Conservation (phyloP, 305 asterid genomes). For the Salvia sclarea region DNA sequence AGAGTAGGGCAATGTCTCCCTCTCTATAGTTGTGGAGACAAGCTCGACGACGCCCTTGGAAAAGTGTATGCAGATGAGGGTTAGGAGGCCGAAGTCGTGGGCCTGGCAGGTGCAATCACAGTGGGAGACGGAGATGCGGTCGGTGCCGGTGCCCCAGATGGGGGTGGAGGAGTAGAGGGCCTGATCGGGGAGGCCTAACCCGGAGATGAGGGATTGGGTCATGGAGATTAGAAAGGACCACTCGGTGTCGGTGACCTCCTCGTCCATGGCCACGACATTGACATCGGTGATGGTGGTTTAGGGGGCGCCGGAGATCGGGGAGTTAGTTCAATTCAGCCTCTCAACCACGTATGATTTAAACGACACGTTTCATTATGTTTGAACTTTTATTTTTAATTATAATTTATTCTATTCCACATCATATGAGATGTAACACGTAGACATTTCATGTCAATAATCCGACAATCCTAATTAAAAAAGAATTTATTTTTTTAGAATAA, state of each 20-base stretch:
- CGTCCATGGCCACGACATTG: slow-evolving; percentile 69
- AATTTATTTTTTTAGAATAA: too few relatives aligned
- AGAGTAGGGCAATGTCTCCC: slow-evolving; percentile 88
- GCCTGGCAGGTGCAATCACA: slow-evolving; percentile 84
- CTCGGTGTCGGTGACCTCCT: slow-evolving; percentile 90
- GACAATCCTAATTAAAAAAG: too few relatives aligned
- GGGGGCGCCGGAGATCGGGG: slow-evolving; percentile 60
- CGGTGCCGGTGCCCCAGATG: slow-evolving; percentile 72
- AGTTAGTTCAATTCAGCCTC: too few relatives aligned
- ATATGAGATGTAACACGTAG: too few relatives aligned
- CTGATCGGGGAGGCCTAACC: slow-evolving; percentile 86
- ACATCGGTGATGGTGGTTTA: slow-evolving; percentile 44
- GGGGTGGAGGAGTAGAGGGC: too few relatives aligned
- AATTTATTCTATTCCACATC: too few relatives aligned
- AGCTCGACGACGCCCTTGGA: slow-evolving; percentile 90
- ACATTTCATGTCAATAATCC: too few relatives aligned
- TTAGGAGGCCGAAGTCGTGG: slow-evolving; percentile 63
- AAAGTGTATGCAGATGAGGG: slow-evolving; percentile 73
- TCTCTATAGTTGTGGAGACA: slow-evolving; percentile 83
- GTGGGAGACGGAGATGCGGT: slow-evolving; percentile 50
- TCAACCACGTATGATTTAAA: too few relatives aligned
- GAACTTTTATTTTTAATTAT: too few relatives aligned
- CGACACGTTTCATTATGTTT: too few relatives aligned
- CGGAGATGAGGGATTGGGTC: slow-evolving; percentile 71
- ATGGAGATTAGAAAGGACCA: slow-evolving; percentile 92